Conservation (phyloP, 768 basidiomycete species). For the Pulveroboletus sp. region DNA sequence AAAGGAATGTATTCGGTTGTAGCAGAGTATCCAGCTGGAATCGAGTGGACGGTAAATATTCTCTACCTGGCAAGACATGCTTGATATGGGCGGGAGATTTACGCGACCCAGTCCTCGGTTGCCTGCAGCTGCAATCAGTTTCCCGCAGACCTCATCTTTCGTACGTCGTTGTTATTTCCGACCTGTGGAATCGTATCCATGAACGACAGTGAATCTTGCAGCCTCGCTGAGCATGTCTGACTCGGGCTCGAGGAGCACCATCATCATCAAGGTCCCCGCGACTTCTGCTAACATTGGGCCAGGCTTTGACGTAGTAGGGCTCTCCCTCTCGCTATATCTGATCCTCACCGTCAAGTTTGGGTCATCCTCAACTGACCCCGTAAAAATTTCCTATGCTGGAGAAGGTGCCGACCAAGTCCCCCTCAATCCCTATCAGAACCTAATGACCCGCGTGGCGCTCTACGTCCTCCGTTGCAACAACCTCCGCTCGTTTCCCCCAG, state of each 20-base stretch:
- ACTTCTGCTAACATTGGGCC: constrained; percentile 99
- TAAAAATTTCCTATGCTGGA: constrained; percentile 73
- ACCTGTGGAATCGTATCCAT: not conserved
- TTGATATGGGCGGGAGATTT: constrained; percentile 12
- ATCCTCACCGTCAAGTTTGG: constrained; percentile 60
- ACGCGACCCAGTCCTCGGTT: not conserved
- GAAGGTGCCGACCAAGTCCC: constrained; percentile 91
- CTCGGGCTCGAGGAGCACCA: constrained; percentile 21
- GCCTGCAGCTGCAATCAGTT: not conserved
- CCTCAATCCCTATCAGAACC: constrained; percentile 92
- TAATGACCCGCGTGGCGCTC: constrained; percentile 94
- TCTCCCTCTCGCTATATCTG: constrained; percentile 85
- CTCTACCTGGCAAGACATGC: not conserved
- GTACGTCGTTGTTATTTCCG: constrained; percentile 3
- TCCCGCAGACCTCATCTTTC: not conserved
- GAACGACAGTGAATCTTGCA: not conserved
- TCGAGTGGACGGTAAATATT: too few species aligned
- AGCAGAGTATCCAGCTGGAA: too few species aligned
- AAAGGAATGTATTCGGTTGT: not conserved
- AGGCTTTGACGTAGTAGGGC: constrained; percentile 98
- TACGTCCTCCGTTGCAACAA: constrained; percentile 92
- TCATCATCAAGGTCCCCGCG: constrained; percentile 86
- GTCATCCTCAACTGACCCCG: constrained; percentile 40
- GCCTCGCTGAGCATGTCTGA: constrained; percentile 18
- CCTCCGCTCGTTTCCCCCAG: constrained; percentile 69